Evolutionary conservation across 768 basidiomycete species (phyloP), one percentile per base, ranked within the genome.

Genomic region (Russula lepida): DNA sequence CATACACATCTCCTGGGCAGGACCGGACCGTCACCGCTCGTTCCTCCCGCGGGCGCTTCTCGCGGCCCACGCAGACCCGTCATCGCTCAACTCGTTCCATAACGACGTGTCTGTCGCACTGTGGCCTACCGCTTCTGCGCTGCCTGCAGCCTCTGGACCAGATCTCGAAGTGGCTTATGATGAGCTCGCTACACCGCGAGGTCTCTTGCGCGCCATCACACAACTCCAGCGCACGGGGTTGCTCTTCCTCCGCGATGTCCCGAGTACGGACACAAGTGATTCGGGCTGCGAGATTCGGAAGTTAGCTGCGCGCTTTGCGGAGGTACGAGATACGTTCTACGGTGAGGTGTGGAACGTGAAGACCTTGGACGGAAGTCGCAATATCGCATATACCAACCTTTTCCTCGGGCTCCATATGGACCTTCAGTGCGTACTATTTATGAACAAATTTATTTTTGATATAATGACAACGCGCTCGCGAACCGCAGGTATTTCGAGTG

Each of bases 301-400:
- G n/a, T 76, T 98, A 3, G 90, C 83, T 2, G 74, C 77, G 28
- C 70, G 68, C 25, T 88, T 98, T 67, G 88, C 92, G 6, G 82
- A 90, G 64, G 77, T 98, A 28, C 77, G 92, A 28, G 76, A 80
- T 48, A 98, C 94, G 9, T 95, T 98, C 71, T 99, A 99, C 66
- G 95, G 95, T 0, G 76, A 79, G 48, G 69, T 87, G 1, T 98
- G 93, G 92, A 84, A 97, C 71, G 95, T 98, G 28, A 82, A 84
- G 74, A 90, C 85, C 62, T 68, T 84, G 43, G 75, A 72, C 44
- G 78, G 90, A 58, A 89, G 89, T 68, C 81, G 78, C 66, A 99
- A 99, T 71, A 92, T 99, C 58, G 95, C 95, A 4, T 98, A 97
- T 71, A 99, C 95, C 13, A 85, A 93, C 71, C 78, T 97, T 27